Evolutionary conservation across 805 yeast species (phyloP).

Genomic region (Barnettozyma sp.): DNA sequence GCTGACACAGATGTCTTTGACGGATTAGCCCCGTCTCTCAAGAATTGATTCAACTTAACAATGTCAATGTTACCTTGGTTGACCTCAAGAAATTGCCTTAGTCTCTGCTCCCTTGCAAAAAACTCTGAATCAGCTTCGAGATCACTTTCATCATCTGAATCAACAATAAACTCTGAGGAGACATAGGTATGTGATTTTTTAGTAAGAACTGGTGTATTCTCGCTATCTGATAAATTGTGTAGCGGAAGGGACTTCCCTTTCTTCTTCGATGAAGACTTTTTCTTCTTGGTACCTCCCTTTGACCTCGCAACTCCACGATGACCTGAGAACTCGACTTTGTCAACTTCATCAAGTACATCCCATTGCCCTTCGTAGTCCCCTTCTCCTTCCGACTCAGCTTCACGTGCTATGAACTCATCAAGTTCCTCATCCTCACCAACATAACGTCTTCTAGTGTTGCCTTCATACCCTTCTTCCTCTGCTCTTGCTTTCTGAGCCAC

Average conservation of each 20-base stretch:
- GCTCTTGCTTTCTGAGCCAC: too few species aligned
- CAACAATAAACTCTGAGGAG: slow-evolving; percentile 50
- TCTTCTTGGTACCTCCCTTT: slow-evolving; percentile 13
- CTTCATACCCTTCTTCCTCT: slow-evolving; percentile 29
- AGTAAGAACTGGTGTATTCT: slow-evolving; percentile 9
- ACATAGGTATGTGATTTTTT: slow-evolving; percentile 17
- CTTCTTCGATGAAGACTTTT: slow-evolving; percentile 5
- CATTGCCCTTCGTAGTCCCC: slow-evolving; percentile 18
- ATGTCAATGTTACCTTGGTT: slow-evolving; percentile 14
- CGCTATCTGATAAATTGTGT: slow-evolving; percentile 31
- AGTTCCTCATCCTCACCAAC: slow-evolving; percentile 32
- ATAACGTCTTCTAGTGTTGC: slow-evolving; percentile 24
- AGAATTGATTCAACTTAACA: slow-evolving; percentile 13
- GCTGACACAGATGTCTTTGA: too few species aligned
- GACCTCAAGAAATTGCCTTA: slow-evolving; percentile 30
- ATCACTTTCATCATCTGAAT: slow-evolving; percentile 60
- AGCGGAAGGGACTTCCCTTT: slow-evolving; percentile 17
- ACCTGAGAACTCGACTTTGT: slow-evolving; percentile 1
- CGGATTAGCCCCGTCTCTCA: slow-evolving; percentile 2
- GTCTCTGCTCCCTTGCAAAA: slow-evolving; percentile 47
- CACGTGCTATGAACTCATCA: slow-evolving; percentile 25
- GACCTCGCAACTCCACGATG: slow-evolving; percentile 21
- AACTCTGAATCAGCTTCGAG: slow-evolving; percentile 46
- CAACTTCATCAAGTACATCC: slow-evolving; percentile 14
- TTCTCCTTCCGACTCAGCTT: slow-evolving; percentile 32